Evolutionary conservation across 1,284 basidiomycete genomes (phyloP).

Genomic region (Trametes sp.): DNA sequence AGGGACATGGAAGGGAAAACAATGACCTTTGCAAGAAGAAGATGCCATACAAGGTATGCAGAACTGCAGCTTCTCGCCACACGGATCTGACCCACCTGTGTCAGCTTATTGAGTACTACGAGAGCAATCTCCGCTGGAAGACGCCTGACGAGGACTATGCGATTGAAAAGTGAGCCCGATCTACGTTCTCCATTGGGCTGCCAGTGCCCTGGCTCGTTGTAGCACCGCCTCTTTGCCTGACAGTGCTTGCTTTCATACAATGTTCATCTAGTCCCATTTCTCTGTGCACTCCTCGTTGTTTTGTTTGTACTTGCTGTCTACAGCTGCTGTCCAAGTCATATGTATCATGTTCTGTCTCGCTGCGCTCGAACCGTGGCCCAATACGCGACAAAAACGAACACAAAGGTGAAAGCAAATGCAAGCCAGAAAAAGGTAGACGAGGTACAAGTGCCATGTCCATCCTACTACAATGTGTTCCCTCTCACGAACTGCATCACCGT

Average conservation of each 20-base stretch:
- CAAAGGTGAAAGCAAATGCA: no score
- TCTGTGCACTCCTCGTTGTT: conserved; percentile 12
- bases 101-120: conserved; percentile 74
- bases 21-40: conserved; percentile 60
- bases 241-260: conserved; percentile 6
- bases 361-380: not conserved
- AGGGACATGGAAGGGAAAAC: conserved; percentile 53
- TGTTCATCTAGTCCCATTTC: conserved; percentile 9
- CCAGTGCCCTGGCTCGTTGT: not conserved
- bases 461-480: no score
- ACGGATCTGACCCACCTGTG: not conserved
- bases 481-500: no score
- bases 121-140: conserved; percentile 74
- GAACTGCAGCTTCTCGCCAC: not conserved
- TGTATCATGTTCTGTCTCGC: not conserved
- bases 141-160: conserved; percentile 23
- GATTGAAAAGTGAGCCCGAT: conserved; percentile 23
- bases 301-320: conserved; percentile 15
- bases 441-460: no score
- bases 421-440: no score
- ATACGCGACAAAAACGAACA: no score
- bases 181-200: no score
- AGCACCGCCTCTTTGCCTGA: not conserved
- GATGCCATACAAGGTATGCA: conserved; percentile 69
- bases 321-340: conserved; percentile 11